phyloP scores from a whole-genome alignment of 768 basidiomycete species.

The Gymnopilus dilepis region DNA sequence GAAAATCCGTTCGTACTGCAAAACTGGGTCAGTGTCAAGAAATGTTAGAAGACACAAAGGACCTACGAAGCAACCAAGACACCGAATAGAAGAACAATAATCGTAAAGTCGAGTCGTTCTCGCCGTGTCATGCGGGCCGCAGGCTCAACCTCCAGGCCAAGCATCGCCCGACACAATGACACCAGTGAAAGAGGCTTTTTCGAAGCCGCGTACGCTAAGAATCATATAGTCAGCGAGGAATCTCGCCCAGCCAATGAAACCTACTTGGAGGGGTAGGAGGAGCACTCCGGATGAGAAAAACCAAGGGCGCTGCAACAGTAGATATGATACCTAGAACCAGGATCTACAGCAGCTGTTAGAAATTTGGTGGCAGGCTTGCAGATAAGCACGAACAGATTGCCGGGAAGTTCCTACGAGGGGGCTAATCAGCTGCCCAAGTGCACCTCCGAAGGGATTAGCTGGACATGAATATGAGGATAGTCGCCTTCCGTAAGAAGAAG shows the following conservation, averaged over 20 bases:
- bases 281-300: conserved; percentile 59
- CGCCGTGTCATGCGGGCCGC: conserved; percentile 63
- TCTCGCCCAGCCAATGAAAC: conserved; percentile 18
- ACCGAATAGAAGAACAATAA: conserved; percentile 66
- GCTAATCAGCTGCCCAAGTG: conserved; percentile 74
- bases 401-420: conserved; percentile 60
- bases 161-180: conserved; percentile 59
- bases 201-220: conserved; percentile 66
- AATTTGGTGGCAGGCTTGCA: background rate
- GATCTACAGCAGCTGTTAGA: conserved; percentile 46
- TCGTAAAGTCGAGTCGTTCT: conserved; percentile 74
- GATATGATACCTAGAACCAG: conserved; percentile 74
- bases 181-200: conserved; percentile 56
- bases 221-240: background rate
- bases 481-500: background rate
- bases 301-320: conserved; percentile 61
- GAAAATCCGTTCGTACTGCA: conserved; percentile 65
- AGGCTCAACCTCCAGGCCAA: conserved; percentile 45
- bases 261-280: conserved; percentile 85
- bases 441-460: conserved; percentile 80
- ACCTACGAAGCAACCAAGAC: conserved; percentile 66
- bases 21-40: background rate
- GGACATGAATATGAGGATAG: conserved; percentile 5
- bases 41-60: background rate
- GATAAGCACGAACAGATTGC: conserved; percentile 55